Percentiles rank a stretch among this genome's conserved stretches.
Conservation (phyloP, 208 protist species). For the Strigomonas galati region DNA sequence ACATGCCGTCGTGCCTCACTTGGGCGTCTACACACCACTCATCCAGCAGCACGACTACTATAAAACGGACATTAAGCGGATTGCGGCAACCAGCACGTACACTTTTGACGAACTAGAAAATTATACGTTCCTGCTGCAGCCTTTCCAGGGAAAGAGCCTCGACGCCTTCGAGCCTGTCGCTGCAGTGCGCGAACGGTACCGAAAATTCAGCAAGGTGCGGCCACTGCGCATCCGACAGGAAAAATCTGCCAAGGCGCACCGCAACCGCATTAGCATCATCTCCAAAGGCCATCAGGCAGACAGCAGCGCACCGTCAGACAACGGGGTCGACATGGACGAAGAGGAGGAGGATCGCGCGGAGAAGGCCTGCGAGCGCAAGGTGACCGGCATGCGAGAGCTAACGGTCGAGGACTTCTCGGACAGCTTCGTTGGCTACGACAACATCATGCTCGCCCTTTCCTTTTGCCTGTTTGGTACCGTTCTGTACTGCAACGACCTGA, state of each 20-base stretch:
- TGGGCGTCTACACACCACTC: constrained; percentile 29
- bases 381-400: constrained; percentile 1
- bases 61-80: constrained; percentile 45
- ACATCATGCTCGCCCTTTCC: constrained; percentile 47
- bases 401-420: constrained; percentile 38
- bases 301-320: too few relatives aligned
- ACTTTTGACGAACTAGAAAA: constrained; percentile 23
- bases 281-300: too few relatives aligned
- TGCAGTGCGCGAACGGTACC: not conserved
- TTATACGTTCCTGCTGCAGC: constrained; percentile 23
- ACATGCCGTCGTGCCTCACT: not conserved
- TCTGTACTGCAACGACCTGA: constrained; percentile 51
- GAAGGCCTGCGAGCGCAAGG: not conserved
- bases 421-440: constrained; percentile 39
- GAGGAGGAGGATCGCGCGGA: not conserved
- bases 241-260: too few relatives aligned
- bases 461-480: constrained; percentile 55
- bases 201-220: not conserved
- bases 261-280: too few relatives aligned
- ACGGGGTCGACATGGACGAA: too few relatives aligned
- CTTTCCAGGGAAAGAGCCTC: constrained; percentile 26
- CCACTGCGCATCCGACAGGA: not conserved
- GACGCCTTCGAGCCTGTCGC: constrained; percentile 19
- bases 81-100: constrained; percentile 31
- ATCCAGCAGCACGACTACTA: constrained; percentile 45